Base-by-base conservation (phyloP, 805 yeast genomes). In the Candida manassasensis region DNA sequence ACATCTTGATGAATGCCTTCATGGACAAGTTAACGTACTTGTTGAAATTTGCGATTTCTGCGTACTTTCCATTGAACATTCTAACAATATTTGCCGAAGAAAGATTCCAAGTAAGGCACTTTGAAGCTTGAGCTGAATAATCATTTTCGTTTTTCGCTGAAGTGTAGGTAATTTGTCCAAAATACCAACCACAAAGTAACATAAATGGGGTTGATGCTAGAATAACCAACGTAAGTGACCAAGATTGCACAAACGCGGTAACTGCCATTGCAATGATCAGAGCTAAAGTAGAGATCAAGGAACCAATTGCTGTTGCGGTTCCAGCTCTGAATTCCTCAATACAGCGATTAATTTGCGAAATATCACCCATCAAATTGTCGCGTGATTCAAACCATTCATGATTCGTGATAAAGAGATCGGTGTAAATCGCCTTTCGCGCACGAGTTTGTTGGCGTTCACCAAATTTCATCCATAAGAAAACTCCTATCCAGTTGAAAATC, bases 191-290 rank as follows among this genome's bases (percentile, higher is more conserved):
- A 3, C 72, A 42, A 0, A 68, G 6, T 0, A 67, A 67, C 38
- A 90, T 73, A 0, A 88, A 21, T 0, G 98, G 98, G 3, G 86
- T 46, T 3, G 83, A 69, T 1, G 86, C 80, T 39, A 90, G 49
- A n/a, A 83, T 75, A 2, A 93, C 73, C 17, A 93, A 58, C 0
- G 97, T 84, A 8, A 93, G 67, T 3, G 84, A 71, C 97, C 97
- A 90, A 3, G 95, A 84, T 41, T 78, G 80, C 41, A 73, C 71
- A 52, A 93, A 73, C 1, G 96, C 79, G 0, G 84, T 75, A 1
- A 75, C 69, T 2, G 81, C 51, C 8, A 82, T 57, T 0, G 82
- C 75, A 3, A 75, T 35, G 0, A 77, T 60, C 0, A 87, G 69
- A 0, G 77, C 73, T 1, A 67, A 27, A 6, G 77, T 69, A 43